Evolutionary conservation across 2,329 filamentous ascomycete genomes (phyloP), one percentile per base, ranked within the genome.

Genomic region (Zymoseptoria tritici): DNA sequence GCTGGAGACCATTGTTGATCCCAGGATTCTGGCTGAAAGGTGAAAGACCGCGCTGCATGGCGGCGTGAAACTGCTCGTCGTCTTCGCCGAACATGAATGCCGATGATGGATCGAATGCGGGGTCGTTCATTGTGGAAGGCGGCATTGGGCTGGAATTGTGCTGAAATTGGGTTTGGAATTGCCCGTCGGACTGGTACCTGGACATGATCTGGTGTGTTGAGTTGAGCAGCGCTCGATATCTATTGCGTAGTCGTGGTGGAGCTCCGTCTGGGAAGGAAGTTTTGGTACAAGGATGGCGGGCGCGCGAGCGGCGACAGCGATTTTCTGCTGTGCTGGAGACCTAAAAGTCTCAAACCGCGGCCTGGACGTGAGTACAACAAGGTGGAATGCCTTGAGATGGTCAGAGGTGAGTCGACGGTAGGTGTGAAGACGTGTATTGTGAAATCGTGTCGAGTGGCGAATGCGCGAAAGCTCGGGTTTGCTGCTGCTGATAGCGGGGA

Each of bases 21-120:
- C 36, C 36, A 2, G 36, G 36, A 7, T 46, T 46, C 2, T 46
- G 36, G 36, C 36, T 46, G 36, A 46, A 46, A 6, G 36, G 16
- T n/a, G 16, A 4, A 3, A 66, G 62, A 50, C 63, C 60, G 24
- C 57, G 58, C 51, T 66, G 62, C 66, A 68, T 59, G 60, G 62
- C 36, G 36, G 36, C 63, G 46, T 56, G 60, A 19, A 64, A 56
- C n/a, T 67, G 57, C 3, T 66, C 63, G 50, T 64, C 58, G 42
- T 57, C 36, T 46, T 60, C 68, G 20, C 64, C 68, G 54, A 70
- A 70, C 54, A 64, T 62, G 63, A 63, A 70, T 55, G 53, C 58
- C 16, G 65, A 50, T 16, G 65, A 60, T 21, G 68, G 68, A 52
- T 69, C 66, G 57, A 70, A 70, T 11, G 66, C 67, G 16, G 66